Percentiles rank a stretch among this genome's conserved stretches.
phyloP scores from a whole-genome alignment of 1,139 yeast genomes.

The Yamadazyma kanchanaburiensis region DNA sequence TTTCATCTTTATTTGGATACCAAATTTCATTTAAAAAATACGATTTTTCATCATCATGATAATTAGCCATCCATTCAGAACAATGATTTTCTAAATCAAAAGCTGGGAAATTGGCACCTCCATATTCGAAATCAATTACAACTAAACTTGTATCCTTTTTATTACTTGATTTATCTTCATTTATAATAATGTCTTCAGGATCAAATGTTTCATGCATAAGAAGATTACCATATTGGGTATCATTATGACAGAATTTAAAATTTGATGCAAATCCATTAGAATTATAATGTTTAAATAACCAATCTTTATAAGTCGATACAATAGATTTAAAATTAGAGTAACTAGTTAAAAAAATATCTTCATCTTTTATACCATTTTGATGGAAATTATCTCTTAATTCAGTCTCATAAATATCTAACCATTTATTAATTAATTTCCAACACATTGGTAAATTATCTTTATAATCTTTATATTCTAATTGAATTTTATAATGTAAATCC shows the following conservation, averaged over 20 bases:
- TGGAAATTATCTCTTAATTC: slow-evolving; percentile 26
- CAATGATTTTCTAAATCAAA: slow-evolving; percentile 87
- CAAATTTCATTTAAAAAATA: slow-evolving; percentile 52
- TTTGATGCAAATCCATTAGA: slow-evolving; percentile 39
- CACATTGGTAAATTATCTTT: slow-evolving; percentile 53
- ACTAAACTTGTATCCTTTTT: slow-evolving; percentile 69
- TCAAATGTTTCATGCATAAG: slow-evolving; percentile 45
- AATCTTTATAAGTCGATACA: slow-evolving; percentile 51
- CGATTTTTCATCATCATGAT: slow-evolving; percentile 63
- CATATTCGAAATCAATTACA: slow-evolving; percentile 94
- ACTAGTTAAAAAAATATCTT: slow-evolving; percentile 44
- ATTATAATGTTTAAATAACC: slow-evolving; percentile 59
- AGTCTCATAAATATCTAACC: slow-evolving; percentile 60
- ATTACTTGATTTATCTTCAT: slow-evolving; percentile 26
- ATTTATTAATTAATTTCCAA: slow-evolving; percentile 69
- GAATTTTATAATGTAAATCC: slow-evolving; percentile 81
- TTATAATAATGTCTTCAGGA: slow-evolving; percentile 34
- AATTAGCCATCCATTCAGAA: slow-evolving; percentile 96
- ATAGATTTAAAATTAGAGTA: slow-evolving; percentile 48
- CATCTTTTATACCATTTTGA: slow-evolving; percentile 26
- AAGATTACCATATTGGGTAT: slow-evolving; percentile 93
- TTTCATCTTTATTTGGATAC: slow-evolving; percentile 68
- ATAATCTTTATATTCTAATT: slow-evolving; percentile 53
- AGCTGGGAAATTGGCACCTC: slow-evolving; percentile 91
- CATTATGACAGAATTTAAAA: slow-evolving; percentile 87